Evolutionary conservation across 345 rosid genomes (phyloP).

Genomic region (Stellera chamaejasme): DNA sequence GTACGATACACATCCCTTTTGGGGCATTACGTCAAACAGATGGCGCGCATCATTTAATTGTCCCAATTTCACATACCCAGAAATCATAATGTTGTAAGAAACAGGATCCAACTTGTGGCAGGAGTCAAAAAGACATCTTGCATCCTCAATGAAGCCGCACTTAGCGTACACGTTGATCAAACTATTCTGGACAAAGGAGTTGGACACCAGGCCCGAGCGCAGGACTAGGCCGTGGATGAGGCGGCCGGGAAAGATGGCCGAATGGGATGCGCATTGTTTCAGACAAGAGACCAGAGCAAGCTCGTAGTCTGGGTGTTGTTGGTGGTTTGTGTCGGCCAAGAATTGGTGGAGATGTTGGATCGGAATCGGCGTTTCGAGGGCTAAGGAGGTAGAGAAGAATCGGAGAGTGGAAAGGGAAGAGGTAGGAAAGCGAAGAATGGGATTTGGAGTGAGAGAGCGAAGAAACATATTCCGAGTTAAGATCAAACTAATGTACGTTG

Average conservation of each 20-base stretch:
- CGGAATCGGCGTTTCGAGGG: slow-evolving; percentile 11
- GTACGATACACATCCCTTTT: slow-evolving; percentile 49
- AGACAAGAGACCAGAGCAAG: slow-evolving; percentile 48
- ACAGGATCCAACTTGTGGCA: slow-evolving; percentile 32
- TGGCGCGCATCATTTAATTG: slow-evolving; percentile 39
- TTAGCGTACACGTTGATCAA: slow-evolving; percentile 69
- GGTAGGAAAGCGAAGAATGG: slow-evolving; percentile 9
- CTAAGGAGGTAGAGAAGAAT: slow-evolving; percentile 27
- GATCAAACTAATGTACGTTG: slow-evolving; percentile 14
- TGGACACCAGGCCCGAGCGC: slow-evolving; percentile 51
- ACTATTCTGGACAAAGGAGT: slow-evolving; percentile 57
- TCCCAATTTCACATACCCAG: slow-evolving; percentile 42
- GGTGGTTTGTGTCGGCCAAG: slow-evolving; percentile 12
- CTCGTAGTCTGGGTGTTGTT: slow-evolving; percentile 20
- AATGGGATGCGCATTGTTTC: slow-evolving; percentile 36
- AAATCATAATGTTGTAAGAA: slow-evolving; percentile 59
- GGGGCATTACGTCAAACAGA: slow-evolving; percentile 61
- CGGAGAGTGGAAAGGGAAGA: slow-evolving; percentile 17
- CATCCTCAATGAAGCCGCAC: slow-evolving; percentile 47
- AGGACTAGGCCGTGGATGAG: slow-evolving; percentile 43
- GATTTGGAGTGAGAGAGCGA: slow-evolving; percentile 19
- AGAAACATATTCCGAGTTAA: slow-evolving; percentile 30
- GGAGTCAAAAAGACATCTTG: slow-evolving; percentile 33
- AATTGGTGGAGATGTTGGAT: slow-evolving; percentile 8
- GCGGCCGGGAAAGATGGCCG: slow-evolving; percentile 31